Evolutionary conservation across 169 alveolate species (phyloP).

Genomic region (Plasmodium coatneyi): DNA sequence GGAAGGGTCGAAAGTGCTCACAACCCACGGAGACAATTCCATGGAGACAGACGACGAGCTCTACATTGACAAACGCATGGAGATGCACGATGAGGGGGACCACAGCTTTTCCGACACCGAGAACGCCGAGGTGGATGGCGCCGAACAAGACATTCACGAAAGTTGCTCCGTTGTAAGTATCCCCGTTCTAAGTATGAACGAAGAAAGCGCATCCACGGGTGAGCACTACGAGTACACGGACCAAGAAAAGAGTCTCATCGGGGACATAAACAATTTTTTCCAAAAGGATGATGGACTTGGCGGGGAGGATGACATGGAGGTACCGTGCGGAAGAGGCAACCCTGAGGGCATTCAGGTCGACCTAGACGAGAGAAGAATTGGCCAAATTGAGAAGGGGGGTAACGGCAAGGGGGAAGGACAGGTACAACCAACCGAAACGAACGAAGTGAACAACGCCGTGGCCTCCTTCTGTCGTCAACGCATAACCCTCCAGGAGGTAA

Average conservation of each 20-base stretch:
- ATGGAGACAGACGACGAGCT: not conserved
- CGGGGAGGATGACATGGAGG: not conserved
- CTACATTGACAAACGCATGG: not conserved
- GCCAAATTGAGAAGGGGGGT: not conserved
- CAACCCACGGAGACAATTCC: not conserved
- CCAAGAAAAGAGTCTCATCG: not conserved
- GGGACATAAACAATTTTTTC: not conserved
- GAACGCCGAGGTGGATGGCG: not conserved
- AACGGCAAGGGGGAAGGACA: not conserved
- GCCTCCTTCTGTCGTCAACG: constrained; percentile 5
- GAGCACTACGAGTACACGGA: not conserved
- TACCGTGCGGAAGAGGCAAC: not conserved
- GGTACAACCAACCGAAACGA: not conserved
- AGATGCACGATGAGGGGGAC: not conserved
- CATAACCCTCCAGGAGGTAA: not conserved
- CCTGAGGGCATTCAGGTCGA: not conserved
- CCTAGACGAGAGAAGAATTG: not conserved
- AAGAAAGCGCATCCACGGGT: not conserved
- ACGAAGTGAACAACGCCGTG: not conserved
- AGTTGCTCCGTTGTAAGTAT: not conserved
- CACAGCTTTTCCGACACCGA: not conserved
- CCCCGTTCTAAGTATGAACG: not conserved
- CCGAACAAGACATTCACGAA: not conserved
- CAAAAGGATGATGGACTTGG: not conserved
- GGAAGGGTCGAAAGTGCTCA: not conserved